A percentile compares a stretch with the other conserved stretches of the same genome.
Evolutionary conservation across 192 early-diverging fungal species (phyloP).

Genomic region (Mortierella claussenii): DNA sequence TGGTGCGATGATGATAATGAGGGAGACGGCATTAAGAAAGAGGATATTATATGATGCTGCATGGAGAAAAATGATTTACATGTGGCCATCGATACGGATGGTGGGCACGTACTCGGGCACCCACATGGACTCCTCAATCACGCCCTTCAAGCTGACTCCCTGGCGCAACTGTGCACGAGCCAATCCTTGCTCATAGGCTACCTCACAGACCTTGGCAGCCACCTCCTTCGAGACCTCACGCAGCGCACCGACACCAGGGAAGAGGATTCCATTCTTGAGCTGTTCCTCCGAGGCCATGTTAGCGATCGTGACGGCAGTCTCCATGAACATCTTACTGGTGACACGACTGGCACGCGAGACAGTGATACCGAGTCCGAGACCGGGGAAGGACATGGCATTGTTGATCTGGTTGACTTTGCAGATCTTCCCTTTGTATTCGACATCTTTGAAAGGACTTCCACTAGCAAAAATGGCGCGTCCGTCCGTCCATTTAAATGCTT

Average conservation of each 20-base stretch:
- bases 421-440: slow-evolving; percentile 57
- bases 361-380: slow-evolving; percentile 64
- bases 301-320: slow-evolving; percentile 63
- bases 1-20: too few relatives aligned
- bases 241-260: slow-evolving; percentile 60
- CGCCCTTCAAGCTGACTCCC: slow-evolving; percentile 55
- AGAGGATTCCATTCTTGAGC: slow-evolving; percentile 60
- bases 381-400: slow-evolving; percentile 66
- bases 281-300: slow-evolving; percentile 60
- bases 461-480: slow-evolving; percentile 65
- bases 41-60: too few relatives aligned
- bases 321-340: slow-evolving; percentile 64
- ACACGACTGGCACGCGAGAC: slow-evolving; percentile 60
- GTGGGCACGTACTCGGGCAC: slow-evolving; percentile 62
- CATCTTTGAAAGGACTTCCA: slow-evolving; percentile 64
- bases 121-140: slow-evolving; percentile 65
- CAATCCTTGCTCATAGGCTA: slow-evolving; percentile 63
- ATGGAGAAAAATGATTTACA: too few relatives aligned
- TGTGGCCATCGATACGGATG: slow-evolving; percentile 45
- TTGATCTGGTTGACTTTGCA: slow-evolving; percentile 63
- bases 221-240: slow-evolving; percentile 60
- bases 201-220: slow-evolving; percentile 60
- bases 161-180: slow-evolving; percentile 55
- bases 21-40: too few relatives aligned
- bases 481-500: slow-evolving; percentile 65